A percentile compares a stretch with the other conserved stretches of the same genome.
Conservation (phyloP, 2,329 filamentous ascomycete species). For the Trichoderma aggressivum region DNA sequence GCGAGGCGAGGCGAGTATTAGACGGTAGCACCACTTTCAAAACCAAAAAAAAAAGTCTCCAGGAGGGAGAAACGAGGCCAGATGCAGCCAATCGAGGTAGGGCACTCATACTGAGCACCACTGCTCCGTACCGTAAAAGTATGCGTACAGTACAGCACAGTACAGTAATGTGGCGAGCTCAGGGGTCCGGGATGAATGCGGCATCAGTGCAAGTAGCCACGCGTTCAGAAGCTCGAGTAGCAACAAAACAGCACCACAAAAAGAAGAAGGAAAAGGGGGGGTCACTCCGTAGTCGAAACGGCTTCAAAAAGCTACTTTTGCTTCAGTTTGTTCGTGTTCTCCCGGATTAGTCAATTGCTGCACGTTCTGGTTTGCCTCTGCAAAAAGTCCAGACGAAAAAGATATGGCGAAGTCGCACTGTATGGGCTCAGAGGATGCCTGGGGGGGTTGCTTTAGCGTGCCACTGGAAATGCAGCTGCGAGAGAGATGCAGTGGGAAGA, state of each 20-base stretch:
- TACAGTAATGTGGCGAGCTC: not conserved
- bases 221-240: not conserved
- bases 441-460: conserved; percentile 17
- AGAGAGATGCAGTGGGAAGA: conserved; percentile 12
- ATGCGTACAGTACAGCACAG: not conserved
- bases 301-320: not conserved
- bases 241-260: not conserved
- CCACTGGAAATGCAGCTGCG: conserved; percentile 16
- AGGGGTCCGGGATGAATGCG: not conserved
- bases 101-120: not conserved
- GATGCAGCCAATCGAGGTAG: not conserved
- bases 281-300: not conserved
- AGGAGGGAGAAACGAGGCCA: not conserved
- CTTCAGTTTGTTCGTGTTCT: not conserved
- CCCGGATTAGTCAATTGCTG: not conserved
- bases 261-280: not conserved
- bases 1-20: not conserved
- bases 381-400: not conserved
- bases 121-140: no score
- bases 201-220: not conserved
- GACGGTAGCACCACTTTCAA: not conserved
- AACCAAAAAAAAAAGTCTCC: not conserved
- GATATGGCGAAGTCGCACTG: not conserved
- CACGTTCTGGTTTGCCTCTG: not conserved
- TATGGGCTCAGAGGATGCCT: not conserved